Conservation (phyloP, 202 grass and related monocot genomes). For the Zizania palustris region DNA sequence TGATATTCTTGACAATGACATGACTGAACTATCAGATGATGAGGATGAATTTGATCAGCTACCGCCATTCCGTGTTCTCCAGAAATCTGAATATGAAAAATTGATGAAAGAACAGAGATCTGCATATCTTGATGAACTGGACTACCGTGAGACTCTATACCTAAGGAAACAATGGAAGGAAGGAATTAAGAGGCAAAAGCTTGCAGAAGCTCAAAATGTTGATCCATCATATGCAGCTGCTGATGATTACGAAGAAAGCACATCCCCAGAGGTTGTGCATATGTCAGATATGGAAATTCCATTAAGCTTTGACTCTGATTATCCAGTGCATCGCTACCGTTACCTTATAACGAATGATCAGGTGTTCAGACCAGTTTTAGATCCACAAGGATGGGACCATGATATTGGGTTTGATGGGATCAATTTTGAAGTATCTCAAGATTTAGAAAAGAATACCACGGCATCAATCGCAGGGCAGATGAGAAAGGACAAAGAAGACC, state of each 20-base stretch:
- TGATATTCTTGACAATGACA: constrained; percentile 39
- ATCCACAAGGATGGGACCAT: constrained; percentile 95
- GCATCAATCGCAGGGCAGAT: constrained; percentile 70
- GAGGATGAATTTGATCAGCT: constrained; percentile 93
- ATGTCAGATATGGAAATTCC: constrained; percentile 82
- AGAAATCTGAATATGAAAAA: constrained; percentile 67
- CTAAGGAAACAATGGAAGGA: constrained; percentile 89
- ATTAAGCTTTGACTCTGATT: constrained; percentile 73
- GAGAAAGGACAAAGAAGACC: constrained; percentile 93
- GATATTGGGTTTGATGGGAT: constrained; percentile 91
- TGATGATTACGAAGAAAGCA: constrained; percentile 62
- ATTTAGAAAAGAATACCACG: constrained; percentile 49
- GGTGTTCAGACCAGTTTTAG: constrained; percentile 82
- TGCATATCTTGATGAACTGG: constrained; percentile 92
- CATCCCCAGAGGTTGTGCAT: constrained; percentile 63
- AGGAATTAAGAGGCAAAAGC: constrained; percentile 64
- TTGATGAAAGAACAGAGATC: constrained; percentile 76
- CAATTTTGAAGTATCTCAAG: constrained; percentile 70
- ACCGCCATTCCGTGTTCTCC: constrained; percentile 85
- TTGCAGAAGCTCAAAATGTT: constrained; percentile 46
- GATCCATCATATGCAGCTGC: constrained; percentile 5
- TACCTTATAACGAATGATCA: constrained; percentile 67
- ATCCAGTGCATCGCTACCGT: constrained; percentile 68
- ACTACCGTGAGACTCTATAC: constrained; percentile 90
- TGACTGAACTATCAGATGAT: constrained; percentile 60